Evolutionary conservation across 2,329 filamentous ascomycete species (phyloP).

Genomic region (Bisporella sp.): DNA sequence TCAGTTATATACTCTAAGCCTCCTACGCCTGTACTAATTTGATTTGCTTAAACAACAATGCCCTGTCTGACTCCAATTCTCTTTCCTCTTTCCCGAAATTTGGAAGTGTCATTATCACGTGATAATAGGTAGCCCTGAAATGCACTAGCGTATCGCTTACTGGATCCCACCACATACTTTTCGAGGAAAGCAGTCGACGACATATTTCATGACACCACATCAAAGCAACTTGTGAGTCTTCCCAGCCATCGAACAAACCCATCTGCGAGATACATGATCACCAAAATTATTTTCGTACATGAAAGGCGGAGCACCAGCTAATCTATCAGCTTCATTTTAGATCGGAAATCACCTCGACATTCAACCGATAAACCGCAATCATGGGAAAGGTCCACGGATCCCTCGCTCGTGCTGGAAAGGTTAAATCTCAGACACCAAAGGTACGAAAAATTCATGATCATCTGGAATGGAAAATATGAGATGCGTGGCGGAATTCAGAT

Average conservation of each 20-base stretch:
- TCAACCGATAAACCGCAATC: conserved; percentile 39
- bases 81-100: too few relatives aligned
- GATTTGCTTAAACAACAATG: too few relatives aligned
- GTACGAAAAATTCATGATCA: conserved; percentile 43
- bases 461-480: conserved; percentile 1
- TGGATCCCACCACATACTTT: too few relatives aligned
- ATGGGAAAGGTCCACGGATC: conserved; percentile 95
- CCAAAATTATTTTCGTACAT: too few relatives aligned
- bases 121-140: too few relatives aligned
- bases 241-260: neutral
- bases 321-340: conserved; percentile 16
- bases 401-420: conserved; percentile 93
- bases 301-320: neutral
- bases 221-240: conserved; percentile 14
- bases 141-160: too few relatives aligned
- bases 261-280: neutral
- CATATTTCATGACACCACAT: neutral
- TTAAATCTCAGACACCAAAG: conserved; percentile 95
- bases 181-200: too few relatives aligned
- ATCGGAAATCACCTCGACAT: conserved; percentile 19
- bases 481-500: neutral
- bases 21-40: too few relatives aligned
- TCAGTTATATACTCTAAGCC: too few relatives aligned
- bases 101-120: too few relatives aligned
- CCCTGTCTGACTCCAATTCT: too few relatives aligned